Conservation (phyloP, 139 green algal genomes). For the Chlorella ohadii region DNA sequence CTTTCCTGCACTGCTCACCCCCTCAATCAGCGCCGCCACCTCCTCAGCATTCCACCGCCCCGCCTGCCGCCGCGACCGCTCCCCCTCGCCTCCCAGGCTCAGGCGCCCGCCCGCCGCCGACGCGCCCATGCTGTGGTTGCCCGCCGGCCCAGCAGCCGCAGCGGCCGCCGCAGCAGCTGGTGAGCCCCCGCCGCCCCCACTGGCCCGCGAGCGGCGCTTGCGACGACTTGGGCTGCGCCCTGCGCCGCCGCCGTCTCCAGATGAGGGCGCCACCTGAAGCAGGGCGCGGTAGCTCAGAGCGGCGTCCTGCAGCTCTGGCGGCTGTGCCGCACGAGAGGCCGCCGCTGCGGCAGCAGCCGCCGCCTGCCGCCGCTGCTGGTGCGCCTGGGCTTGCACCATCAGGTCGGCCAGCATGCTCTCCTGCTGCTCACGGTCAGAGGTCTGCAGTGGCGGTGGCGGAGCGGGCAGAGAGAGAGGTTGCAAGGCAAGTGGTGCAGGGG, state of each 20-base stretch:
- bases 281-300: conserved; percentile 17
- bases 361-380: neutral
- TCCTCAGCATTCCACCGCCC: conserved; percentile 17
- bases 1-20: neutral
- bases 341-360: conserved; percentile 3
- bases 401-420: neutral
- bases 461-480: neutral
- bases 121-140: neutral
- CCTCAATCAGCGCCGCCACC: conserved; percentile 35
- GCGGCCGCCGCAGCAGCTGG: neutral
- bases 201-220: neutral
- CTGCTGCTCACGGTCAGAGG: conserved; percentile 24
- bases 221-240: neutral
- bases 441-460: neutral
- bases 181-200: neutral
- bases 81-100: neutral
- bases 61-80: conserved; percentile 1
- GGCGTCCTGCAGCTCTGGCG: neutral
- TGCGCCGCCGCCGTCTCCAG: neutral
- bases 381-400: neutral
- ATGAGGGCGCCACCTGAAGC: neutral
- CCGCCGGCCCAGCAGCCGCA: neutral
- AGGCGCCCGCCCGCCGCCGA: neutral
- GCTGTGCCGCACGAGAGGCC: neutral
- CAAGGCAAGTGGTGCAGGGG: too few species aligned